These are phyloP conservation scores for Dryas integrifolia DNA, from an alignment of 331 rosid species.

Conservation along the genomic window DNA sequence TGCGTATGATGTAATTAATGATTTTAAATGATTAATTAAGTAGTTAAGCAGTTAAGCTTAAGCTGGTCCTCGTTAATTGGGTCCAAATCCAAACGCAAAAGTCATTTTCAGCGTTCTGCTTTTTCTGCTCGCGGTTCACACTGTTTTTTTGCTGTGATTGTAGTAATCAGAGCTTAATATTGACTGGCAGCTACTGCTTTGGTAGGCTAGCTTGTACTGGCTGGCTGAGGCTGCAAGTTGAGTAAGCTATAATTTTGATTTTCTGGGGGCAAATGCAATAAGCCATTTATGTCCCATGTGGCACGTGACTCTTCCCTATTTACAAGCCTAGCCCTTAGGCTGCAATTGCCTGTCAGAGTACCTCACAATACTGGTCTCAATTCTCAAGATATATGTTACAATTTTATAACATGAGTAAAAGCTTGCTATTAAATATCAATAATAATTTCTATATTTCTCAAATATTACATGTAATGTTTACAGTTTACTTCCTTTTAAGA, in stretches of 20 bases:
- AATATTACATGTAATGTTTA: too few relatives aligned
- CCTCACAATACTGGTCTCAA: background rate
- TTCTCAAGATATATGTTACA: background rate
- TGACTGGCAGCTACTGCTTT: background rate
- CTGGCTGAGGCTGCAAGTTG: background rate
- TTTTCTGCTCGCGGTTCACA: constrained; percentile 25
- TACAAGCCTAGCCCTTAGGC: constrained; percentile 13
- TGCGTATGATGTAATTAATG: constrained; percentile 3
- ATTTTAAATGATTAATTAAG: constrained; percentile 20
- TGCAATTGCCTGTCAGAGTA: background rate
- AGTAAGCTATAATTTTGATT: background rate
- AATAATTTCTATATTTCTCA: too few relatives aligned
- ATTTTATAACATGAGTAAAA: too few relatives aligned
- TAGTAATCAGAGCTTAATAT: background rate
- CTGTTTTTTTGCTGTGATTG: background rate
- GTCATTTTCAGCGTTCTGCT: background rate
- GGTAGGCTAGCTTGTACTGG: too few relatives aligned
- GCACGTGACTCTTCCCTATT: constrained; percentile 27
- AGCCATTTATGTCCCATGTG: constrained; percentile 22
- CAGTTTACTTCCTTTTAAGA: too few relatives aligned
- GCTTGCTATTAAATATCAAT: too few relatives aligned
- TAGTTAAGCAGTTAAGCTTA: background rate
- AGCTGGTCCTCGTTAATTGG: constrained; percentile 21
- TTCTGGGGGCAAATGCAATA: background rate
- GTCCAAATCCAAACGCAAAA: background rate